These are phyloP conservation scores for Vaccinium macrocarpon DNA, from an alignment of 148 eudicot species.

Conservation along the genomic window DNA sequence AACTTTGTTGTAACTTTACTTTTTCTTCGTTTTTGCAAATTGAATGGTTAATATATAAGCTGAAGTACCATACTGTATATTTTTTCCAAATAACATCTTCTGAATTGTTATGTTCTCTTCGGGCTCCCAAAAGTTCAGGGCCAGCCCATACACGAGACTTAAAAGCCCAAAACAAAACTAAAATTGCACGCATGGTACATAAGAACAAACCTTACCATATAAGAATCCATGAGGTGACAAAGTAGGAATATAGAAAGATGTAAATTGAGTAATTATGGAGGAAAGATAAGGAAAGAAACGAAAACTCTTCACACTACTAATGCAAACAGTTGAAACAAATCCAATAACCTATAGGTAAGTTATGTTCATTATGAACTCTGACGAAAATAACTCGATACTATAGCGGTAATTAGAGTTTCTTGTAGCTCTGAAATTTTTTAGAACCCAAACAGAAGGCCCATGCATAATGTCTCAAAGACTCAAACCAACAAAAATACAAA, in stretches of 20 bases:
- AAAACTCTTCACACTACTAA: constrained; percentile 1
- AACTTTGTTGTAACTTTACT: no score
- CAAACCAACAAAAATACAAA: constrained; percentile 1
- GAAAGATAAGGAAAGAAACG: background rate
- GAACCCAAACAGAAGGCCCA: background rate
- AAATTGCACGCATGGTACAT: background rate
- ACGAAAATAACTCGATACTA: background rate
- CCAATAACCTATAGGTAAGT: background rate
- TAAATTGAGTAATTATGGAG: background rate
- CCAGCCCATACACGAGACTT: no score
- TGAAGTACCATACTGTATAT: no score
- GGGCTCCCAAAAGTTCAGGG: no score
- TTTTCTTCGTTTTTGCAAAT: no score
- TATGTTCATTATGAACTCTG: background rate
- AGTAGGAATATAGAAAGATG: background rate
- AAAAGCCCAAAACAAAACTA: background rate
- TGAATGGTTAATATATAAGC: no score
- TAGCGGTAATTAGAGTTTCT: background rate
- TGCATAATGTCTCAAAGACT: background rate
- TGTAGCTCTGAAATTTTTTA: background rate
- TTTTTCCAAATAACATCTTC: no score
- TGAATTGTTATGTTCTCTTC: no score
- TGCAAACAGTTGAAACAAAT: background rate
- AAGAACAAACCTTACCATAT: background rate
- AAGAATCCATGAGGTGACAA: background rate